Evolutionary conservation across 108 stramenopile species (phyloP), one percentile per base, ranked within the genome.

Genomic region (Cyclotella cryptica): DNA sequence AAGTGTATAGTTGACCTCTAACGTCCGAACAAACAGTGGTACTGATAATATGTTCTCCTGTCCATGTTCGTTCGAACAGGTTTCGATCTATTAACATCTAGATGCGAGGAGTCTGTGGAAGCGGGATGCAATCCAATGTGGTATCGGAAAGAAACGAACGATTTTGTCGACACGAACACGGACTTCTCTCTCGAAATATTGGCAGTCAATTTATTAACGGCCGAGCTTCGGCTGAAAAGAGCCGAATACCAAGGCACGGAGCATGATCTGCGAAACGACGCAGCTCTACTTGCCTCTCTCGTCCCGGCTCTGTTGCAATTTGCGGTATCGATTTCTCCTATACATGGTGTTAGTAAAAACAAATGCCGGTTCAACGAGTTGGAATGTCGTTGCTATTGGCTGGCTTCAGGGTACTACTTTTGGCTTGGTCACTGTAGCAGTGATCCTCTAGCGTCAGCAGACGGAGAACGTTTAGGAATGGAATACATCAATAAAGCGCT

Each of bases 201-300:
- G 65, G 84, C 92, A 3, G 78, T 93, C 64, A 93, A 96, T 69
- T 59, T 96, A 10, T 66, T 96, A 21, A 40, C 84, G 71, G 84
- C 87, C 18, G 95, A 96, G 72, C 75, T 96, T 28, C 73, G 82
- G 21, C 69, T 96, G 28, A 88, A 84, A 66, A 74, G 81, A 64
- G 90, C 85, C 43, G 92, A 95, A 44, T 52, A 75, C 28, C 63
- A 90, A 70, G 71, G 55, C 26, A 62, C 75, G 39, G 64, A 30
- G 0, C 39, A 69, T 10, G 76, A 77, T 17, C 81, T 81, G 49
- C 85, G 84, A 49, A 88, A 87, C n/a, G 88, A 96, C 68, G 59
- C 65, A 58, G 83, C 75, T 45, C 19, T 65, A 28, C 62, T 96
- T 42, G 52, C 85, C 9, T 72, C 83, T 21, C 65, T 83, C 62